phyloP scores from a whole-genome alignment of 75 land plant genomes.

The Adiantum capillusveneris region DNA sequence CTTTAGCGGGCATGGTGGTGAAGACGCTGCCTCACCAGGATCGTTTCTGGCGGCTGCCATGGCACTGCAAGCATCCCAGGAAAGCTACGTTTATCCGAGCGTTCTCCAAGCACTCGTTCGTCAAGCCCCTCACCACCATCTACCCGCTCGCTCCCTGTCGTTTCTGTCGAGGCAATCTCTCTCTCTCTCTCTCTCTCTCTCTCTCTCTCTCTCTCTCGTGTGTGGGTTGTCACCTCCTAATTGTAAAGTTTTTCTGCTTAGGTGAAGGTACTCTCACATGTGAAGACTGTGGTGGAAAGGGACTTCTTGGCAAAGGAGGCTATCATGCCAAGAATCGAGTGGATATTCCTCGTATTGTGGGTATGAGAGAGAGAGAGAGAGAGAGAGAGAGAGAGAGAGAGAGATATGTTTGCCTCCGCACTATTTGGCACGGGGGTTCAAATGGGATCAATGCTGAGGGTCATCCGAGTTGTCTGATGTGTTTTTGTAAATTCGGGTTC shows the following conservation, averaged over 20 bases:
- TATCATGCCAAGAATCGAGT: slow-evolving; percentile 37
- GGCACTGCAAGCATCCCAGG: too few species aligned
- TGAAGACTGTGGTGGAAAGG: slow-evolving; percentile 31
- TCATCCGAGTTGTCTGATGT: too few species aligned
- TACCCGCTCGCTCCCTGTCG: slow-evolving; percentile 4
- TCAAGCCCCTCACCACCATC: neutral
- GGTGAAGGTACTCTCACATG: slow-evolving; percentile 25
- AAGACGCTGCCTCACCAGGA: too few species aligned
- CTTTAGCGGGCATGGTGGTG: too few species aligned
- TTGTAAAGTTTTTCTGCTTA: slow-evolving; percentile 7
- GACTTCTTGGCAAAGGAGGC: slow-evolving; percentile 32
- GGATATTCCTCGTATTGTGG: slow-evolving; percentile 23
- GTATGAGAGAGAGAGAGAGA: slow-evolving; percentile 9
- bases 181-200: neutral
- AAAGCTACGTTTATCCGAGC: too few species aligned
- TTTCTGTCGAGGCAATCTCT: neutral
- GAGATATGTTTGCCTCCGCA: too few species aligned
- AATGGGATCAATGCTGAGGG: too few species aligned
- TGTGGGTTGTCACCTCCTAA: neutral
- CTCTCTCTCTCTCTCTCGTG: neutral
- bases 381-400: too few species aligned
- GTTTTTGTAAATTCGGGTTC: too few species aligned
- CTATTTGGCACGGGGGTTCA: too few species aligned
- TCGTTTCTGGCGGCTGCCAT: too few species aligned
- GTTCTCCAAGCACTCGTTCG: neutral